Percentiles rank a stretch among this genome's conserved stretches.
Conservation (phyloP, 2,329 filamentous ascomycete genomes). For the Botrytis tulipae region DNA sequence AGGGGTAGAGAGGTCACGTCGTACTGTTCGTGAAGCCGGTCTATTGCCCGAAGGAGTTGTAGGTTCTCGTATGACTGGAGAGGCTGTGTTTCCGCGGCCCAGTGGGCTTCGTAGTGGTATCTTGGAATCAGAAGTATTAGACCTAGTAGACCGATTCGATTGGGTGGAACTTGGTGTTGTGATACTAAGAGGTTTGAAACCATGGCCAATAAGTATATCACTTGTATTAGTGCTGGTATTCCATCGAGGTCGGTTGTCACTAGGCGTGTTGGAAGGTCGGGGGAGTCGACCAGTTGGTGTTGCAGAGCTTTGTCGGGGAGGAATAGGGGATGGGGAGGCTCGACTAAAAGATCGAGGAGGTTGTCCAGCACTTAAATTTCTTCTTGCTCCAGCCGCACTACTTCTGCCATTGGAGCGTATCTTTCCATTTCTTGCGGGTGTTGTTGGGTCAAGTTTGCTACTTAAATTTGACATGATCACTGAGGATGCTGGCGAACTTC, state of each 20-base stretch:
- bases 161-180: conserved; percentile 42
- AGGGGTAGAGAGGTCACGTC: conserved; percentile 55
- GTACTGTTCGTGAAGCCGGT: conserved; percentile 43
- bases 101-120: conserved; percentile 38
- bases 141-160: conserved; percentile 27
- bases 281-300: conserved; percentile 50
- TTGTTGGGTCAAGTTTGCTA: conserved; percentile 38
- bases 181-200: conserved; percentile 61
- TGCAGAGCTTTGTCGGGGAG: conserved; percentile 45
- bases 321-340: conserved; percentile 40
- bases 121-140: conserved; percentile 31
- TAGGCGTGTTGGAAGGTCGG: conserved; percentile 46
- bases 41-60: conserved; percentile 35
- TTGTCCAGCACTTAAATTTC: conserved; percentile 43
- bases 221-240: conserved; percentile 64
- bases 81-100: conserved; percentile 34
- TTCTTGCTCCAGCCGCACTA: conserved; percentile 44
- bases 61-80: conserved; percentile 29
- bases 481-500: conserved; percentile 65
- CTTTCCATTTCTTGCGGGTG: conserved; percentile 38
- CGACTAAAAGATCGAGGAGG: conserved; percentile 44
- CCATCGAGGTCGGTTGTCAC: conserved; percentile 67
- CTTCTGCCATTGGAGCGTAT: conserved; percentile 29
- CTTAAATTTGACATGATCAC: conserved; percentile 55
- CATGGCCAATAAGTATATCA: conserved; percentile 65